These are phyloP conservation scores for Phytophthora crassamura DNA, from an alignment of 352 stramenopile species.

Conservation along the genomic window DNA sequence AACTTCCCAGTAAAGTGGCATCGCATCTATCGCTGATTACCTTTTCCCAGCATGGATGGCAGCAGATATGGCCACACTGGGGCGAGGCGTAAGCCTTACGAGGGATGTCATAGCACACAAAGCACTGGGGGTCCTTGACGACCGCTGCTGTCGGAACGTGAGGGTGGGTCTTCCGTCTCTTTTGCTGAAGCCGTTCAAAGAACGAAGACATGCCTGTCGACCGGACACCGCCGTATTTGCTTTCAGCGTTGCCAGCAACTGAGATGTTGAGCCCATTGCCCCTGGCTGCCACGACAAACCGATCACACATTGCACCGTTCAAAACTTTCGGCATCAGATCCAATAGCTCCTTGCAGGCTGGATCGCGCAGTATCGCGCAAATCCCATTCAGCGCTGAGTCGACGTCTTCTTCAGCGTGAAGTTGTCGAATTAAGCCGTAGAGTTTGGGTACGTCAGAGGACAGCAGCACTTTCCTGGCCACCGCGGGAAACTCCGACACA, in stretches of 20 bases:
- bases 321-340: conserved; percentile 75
- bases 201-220: conserved; percentile 48
- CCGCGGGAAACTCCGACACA: conserved; percentile 50
- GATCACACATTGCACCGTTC: conserved; percentile 44
- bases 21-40: conserved; percentile 37
- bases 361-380: conserved; percentile 54
- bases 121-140: conserved; percentile 82
- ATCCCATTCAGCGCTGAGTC: conserved; percentile 52
- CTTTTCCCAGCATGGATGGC: conserved; percentile 86
- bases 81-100: conserved; percentile 75
- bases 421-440: conserved; percentile 66
- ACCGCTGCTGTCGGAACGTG: conserved; percentile 50
- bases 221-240: conserved; percentile 5
- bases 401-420: conserved; percentile 52
- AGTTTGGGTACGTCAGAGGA: conserved; percentile 55
- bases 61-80: conserved; percentile 87
- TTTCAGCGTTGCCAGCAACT: conserved; percentile 4
- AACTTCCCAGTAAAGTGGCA: conserved; percentile 20
- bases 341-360: conserved; percentile 57
- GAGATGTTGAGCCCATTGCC: conserved; percentile 45
- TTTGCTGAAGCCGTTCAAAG: conserved; percentile 75
- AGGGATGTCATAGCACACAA: conserved; percentile 86
- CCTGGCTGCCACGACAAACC: conserved; percentile 55
- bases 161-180: conserved; percentile 58
- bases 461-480: conserved; percentile 63